phyloP scores from a whole-genome alignment of 1,284 basidiomycete genomes.

The Volvariella surrecta region DNA sequence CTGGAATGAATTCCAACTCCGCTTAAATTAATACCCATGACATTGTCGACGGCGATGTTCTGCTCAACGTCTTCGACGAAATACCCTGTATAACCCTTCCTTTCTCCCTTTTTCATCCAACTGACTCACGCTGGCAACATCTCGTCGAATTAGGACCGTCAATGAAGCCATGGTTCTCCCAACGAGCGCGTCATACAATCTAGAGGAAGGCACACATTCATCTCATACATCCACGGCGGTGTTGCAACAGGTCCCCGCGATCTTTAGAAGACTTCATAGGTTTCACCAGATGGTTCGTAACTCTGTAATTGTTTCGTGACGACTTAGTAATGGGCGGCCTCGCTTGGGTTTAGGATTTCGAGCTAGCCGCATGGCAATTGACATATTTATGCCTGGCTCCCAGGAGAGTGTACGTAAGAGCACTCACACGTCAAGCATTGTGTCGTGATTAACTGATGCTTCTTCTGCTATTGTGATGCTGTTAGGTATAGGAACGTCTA shows the following conservation, averaged over 20 bases:
- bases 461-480: slow-evolving; percentile 5
- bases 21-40: slow-evolving; percentile 12
- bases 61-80: slow-evolving; percentile 1
- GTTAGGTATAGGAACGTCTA: slow-evolving; percentile 82
- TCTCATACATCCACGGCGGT: slow-evolving; percentile 24
- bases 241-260: slow-evolving; percentile 60
- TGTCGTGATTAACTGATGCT: slow-evolving; percentile 7
- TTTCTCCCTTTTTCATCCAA: not conserved
- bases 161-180: slow-evolving; percentile 50
- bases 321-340: slow-evolving; percentile 7
- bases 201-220: slow-evolving; percentile 28
- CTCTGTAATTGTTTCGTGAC: slow-evolving; percentile 1
- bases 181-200: slow-evolving; percentile 37
- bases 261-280: slow-evolving; percentile 69
- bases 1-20: slow-evolving; percentile 15
- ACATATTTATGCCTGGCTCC: slow-evolving; percentile 89
- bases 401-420: slow-evolving; percentile 71
- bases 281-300: slow-evolving; percentile 78
- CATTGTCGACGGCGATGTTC: not conserved
- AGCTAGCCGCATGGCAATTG: slow-evolving; percentile 89
- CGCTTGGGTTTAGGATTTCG: slow-evolving; percentile 67
- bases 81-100: slow-evolving; percentile 5
- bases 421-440: slow-evolving; percentile 2
- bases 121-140: slow-evolving; percentile 20
- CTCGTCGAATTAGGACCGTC: slow-evolving; percentile 28